Evolutionary conservation across 192 early-diverging fungal species (phyloP).

Genomic region (Umbelopsis sp.): DNA sequence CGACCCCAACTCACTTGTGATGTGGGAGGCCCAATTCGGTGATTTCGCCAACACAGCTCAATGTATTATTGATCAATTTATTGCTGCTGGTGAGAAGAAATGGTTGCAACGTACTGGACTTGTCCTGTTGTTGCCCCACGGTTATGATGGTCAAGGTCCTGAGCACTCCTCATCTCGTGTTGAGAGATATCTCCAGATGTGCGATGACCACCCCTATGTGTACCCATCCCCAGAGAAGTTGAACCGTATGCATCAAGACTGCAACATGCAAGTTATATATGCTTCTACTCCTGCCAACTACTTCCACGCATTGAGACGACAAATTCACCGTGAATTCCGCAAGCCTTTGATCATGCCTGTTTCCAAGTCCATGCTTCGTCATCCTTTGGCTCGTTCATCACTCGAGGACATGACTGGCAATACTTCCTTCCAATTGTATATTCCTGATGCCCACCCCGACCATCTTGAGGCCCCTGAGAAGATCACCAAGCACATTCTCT

Average conservation of each 20-base stretch:
- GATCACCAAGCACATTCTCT: slow-evolving; percentile 92
- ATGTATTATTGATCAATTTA: slow-evolving; percentile 98
- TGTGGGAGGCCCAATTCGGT: slow-evolving; percentile 99
- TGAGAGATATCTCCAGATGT: slow-evolving; percentile 95
- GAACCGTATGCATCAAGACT: slow-evolving; percentile 95
- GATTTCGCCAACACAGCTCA: slow-evolving; percentile 98
- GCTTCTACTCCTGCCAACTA: slow-evolving; percentile 97
- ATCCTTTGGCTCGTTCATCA: slow-evolving; percentile 87
- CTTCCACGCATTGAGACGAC: slow-evolving; percentile 94
- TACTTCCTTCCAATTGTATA: slow-evolving; percentile 87
- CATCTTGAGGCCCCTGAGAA: slow-evolving; percentile 78
- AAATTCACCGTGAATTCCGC: slow-evolving; percentile 96
- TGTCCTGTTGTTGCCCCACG: slow-evolving; percentile 93
- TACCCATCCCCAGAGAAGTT: slow-evolving; percentile 79
- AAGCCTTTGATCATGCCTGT: slow-evolving; percentile 80
- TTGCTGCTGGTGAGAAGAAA: slow-evolving; percentile 94
- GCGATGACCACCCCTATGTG: slow-evolving; percentile 91
- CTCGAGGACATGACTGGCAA: slow-evolving; percentile 80
- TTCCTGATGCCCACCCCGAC: slow-evolving; percentile 90
- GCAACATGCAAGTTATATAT: slow-evolving; percentile 98
- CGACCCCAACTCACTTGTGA: slow-evolving; percentile 89
- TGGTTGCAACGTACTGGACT: slow-evolving; percentile 97
- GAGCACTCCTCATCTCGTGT: slow-evolving; percentile 96
- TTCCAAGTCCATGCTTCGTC: slow-evolving; percentile 92
- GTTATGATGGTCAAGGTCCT: slow-evolving; percentile 98